A percentile compares a stretch with the other conserved stretches of the same genome.
Conservation (phyloP, 2,329 filamentous ascomycete genomes). For the Hypoxylon rubiginosum region DNA sequence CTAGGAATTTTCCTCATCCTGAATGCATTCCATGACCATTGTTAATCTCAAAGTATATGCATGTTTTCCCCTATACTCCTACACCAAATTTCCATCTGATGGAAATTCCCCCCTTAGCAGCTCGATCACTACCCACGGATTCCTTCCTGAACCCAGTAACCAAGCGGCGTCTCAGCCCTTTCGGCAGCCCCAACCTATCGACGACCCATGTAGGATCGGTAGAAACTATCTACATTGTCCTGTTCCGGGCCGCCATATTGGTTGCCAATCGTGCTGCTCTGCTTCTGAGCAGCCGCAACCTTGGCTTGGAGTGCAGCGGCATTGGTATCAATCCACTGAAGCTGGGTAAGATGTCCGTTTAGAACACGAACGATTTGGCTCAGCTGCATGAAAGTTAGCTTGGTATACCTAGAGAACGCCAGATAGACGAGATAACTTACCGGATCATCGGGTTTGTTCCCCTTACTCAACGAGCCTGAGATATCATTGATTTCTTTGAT, state of each 20-base stretch:
- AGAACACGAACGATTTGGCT: constrained; percentile 96
- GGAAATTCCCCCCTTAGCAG: constrained; percentile 6
- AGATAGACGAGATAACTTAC: constrained; percentile 63
- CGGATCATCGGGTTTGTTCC: constrained; percentile 87
- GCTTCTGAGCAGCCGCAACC: constrained; percentile 85
- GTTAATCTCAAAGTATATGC: constrained; percentile 22
- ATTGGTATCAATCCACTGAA: constrained; percentile 93
- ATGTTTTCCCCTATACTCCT: constrained; percentile 20
- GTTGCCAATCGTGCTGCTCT: constrained; percentile 72
- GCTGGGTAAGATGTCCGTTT: constrained; percentile 90
- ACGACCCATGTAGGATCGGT: constrained; percentile 86
- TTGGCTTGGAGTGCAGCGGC: constrained; percentile 85
- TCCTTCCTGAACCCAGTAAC: not conserved
- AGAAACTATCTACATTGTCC: constrained; percentile 89
- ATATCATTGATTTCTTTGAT: constrained; percentile 98
- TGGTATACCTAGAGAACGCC: not conserved
- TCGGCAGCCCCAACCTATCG: constrained; percentile 39
- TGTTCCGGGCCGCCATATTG: constrained; percentile 72
- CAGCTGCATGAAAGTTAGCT: constrained; percentile 66
- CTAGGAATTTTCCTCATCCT: constrained; percentile 16
- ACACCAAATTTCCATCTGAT: constrained; percentile 15
- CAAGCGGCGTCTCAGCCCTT: not conserved
- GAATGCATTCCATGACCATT: constrained; percentile 18
- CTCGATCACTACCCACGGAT: not conserved
- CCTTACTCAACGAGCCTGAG: constrained; percentile 89